Base-by-base conservation (phyloP, 78 protist genomes). In the Acrasis kona region DNA sequence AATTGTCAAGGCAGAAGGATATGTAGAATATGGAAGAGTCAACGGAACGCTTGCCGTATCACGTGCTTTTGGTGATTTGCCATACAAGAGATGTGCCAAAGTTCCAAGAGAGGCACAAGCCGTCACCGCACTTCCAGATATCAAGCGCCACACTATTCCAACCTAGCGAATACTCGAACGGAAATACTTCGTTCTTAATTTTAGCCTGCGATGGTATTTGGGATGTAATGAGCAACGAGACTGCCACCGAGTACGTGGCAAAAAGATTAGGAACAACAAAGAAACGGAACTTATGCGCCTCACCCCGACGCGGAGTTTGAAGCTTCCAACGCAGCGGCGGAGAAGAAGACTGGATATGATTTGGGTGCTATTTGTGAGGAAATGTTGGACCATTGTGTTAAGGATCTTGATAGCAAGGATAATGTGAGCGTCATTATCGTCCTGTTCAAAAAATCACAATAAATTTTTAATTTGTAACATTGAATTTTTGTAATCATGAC, bases 131-230 rank as follows among this genome's bases (percentile, higher is more conserved):
- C 7, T 3, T 9, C 81, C 81, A 10, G 81, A 77, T 5, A 50
- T 77, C 32, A 2, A 61, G 19, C 19, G 61, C 19, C 34, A n/a
- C n/a, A n/a, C n/a, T n/a, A n/a, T n/a, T n/a, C n/a, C n/a, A n/a
- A n/a, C n/a, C n/a, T n/a, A n/a, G n/a, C n/a, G n/a, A n/a, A n/a
- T n/a, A n/a, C n/a, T n/a, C n/a, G n/a, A n/a, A n/a, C n/a, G n/a
- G n/a, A n/a, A n/a, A n/a, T n/a, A n/a, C n/a, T 70, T 76, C 78
- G 37, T 87, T 77, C 36, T 3, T 91, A 27, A 72, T 93, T 29
- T 40, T 91, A 35, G 97, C 93, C 8, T 93, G 94, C 38, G 97
- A 93, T 67, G 97, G 97, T n/a, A 35, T 93, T 64, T 93, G 95
- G 95, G 97, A 93, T 58, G 95, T 88, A 42, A 37, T 93, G 10